These are phyloP conservation scores for Myotisia sp. DNA, from an alignment of 2,329 filamentous ascomycete genomes.

Conservation along the genomic window DNA sequence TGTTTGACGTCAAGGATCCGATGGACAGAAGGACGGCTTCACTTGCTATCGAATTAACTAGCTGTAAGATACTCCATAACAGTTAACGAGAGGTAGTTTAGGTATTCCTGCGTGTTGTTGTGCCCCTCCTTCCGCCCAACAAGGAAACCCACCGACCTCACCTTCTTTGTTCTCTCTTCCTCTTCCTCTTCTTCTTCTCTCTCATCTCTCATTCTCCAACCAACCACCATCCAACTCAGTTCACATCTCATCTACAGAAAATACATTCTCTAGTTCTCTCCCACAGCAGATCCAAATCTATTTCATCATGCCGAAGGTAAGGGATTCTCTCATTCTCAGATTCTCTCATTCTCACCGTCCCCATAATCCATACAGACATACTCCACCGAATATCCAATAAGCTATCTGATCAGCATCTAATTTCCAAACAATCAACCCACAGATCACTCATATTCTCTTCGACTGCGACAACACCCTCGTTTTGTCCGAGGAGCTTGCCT, in stretches of 20 bases:
- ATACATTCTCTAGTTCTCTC: neutral
- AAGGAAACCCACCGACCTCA: too few species aligned
- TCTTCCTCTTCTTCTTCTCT: neutral
- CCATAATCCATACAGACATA: too few species aligned
- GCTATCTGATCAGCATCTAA: too few species aligned
- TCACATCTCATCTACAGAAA: neutral
- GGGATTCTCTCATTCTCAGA: neutral
- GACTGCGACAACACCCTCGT: conserved; percentile 82
- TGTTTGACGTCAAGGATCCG: too few species aligned
- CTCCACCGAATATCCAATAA: too few species aligned
- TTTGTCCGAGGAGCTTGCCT: conserved; percentile 77
- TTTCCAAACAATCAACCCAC: conserved; percentile 7
- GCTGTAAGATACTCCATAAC: too few species aligned
- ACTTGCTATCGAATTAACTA: too few species aligned
- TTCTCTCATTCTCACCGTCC: too few species aligned
- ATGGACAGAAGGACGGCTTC: too few species aligned
- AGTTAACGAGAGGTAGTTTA: too few species aligned
- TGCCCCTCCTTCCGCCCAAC: neutral
- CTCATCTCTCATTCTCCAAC: neutral
- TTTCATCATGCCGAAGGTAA: conserved; percentile 23
- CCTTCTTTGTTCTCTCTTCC: neutral
- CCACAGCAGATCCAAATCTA: too few species aligned
- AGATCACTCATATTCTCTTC: conserved; percentile 60
- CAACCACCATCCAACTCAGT: neutral
- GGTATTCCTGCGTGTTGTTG: too few species aligned